Evolutionary conservation across 805 yeast genomes (phyloP), one percentile per base, ranked within the genome.

Genomic region (Yamadazyma sp.): DNA sequence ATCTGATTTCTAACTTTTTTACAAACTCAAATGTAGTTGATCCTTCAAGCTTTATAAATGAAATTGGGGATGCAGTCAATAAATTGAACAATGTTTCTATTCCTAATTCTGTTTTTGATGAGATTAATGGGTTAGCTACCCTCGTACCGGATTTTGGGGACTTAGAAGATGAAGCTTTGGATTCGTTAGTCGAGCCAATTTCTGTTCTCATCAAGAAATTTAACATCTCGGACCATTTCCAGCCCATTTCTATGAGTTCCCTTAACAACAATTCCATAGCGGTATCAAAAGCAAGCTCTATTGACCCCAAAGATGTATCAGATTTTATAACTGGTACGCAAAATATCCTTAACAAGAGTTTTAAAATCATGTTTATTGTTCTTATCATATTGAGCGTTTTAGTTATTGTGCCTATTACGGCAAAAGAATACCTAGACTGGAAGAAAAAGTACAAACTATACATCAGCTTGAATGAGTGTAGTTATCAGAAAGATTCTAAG

Each of bases 121-220:
- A 79, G 19, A 64, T 93, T 12, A 73, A 75, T 3, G 45, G 52
- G 0, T 57, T 89, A 28, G 62, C 74, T 14, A 28, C 35, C 5
- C 59, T 62, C 2, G 61, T 84, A 0, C 95, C 95, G 0, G 74
- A 77, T 43, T 87, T 87, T 55, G 76, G 73, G 2, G 70, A 72
- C 6, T 80, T 87, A 3, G 73, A 79, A 51, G 75, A 79, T 41
- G 70, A 72, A 14, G 79, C 93, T 0, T 70, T 77, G 28, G 39
- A 53, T 0, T 48, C 80, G 26, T 70, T 91, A 6, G 60, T 72
- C 3, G 52, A 48, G 2, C 96, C 96, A 0, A 85, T 46, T 15
- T 13, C 15, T 14, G 25, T 31, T 12, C 30, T 41, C 12, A 28
- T 35, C n/a, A 12, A 23, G 5, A 16, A 9, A 15, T 22, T 37